phyloP scores from a whole-genome alignment of 768 basidiomycete genomes.

The Leccinum subtestaceum region DNA sequence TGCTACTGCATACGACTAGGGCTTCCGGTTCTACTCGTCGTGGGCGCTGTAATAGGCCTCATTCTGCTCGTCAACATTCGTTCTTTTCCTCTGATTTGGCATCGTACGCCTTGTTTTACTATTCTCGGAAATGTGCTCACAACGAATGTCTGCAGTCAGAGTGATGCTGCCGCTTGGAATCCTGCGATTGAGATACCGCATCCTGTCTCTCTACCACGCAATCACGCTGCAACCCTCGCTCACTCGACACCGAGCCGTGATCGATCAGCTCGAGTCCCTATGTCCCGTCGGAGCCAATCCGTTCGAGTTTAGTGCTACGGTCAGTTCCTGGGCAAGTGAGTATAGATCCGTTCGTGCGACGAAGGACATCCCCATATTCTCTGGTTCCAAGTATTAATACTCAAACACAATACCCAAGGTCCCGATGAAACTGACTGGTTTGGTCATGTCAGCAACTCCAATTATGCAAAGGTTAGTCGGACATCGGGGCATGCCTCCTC shows the following conservation, averaged over 20 bases:
- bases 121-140: neutral
- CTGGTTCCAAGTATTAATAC: neutral
- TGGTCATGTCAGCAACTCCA: slow-evolving; percentile 16
- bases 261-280: slow-evolving; percentile 11
- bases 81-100: slow-evolving; percentile 15
- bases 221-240: slow-evolving; percentile 8
- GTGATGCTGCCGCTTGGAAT: slow-evolving; percentile 15
- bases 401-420: slow-evolving; percentile 5
- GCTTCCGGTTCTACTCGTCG: neutral
- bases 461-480: slow-evolving; percentile 12
- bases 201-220: slow-evolving; percentile 6
- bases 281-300: slow-evolving; percentile 19
- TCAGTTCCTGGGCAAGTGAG: slow-evolving; percentile 17
- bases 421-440: slow-evolving; percentile 20
- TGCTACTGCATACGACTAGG: neutral
- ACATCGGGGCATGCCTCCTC: neutral
- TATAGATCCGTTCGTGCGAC: neutral
- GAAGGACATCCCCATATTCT: neutral
- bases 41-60: neutral
- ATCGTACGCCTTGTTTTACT: slow-evolving; percentile 6
- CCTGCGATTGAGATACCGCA: slow-evolving; percentile 8
- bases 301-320: slow-evolving; percentile 10
- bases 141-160: neutral
- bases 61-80: slow-evolving; percentile 14
- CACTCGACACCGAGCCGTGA: slow-evolving; percentile 10